Evolutionary conservation across 139 green algal species (phyloP).

Genomic region (Chlorella vulgaris): DNA sequence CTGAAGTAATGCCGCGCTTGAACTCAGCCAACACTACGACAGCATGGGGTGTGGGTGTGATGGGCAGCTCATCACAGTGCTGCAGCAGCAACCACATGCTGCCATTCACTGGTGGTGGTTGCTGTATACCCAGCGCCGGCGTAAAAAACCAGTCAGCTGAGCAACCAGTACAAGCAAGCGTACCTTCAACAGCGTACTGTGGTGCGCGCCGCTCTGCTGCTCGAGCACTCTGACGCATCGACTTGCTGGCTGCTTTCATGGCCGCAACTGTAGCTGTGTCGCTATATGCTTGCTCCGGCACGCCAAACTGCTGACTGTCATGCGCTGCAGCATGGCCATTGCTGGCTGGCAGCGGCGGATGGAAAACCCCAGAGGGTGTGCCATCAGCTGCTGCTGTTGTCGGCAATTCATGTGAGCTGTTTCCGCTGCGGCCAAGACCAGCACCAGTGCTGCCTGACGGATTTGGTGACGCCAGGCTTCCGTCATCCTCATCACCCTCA

Average conservation of each 20-base stretch:
- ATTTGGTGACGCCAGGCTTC: not conserved
- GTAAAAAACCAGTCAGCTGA: not conserved
- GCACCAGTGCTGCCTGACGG: not conserved
- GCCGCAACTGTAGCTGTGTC: not conserved
- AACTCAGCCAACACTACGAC: slow-evolving; percentile 29
- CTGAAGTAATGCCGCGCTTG: slow-evolving; percentile 35
- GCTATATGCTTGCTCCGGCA: not conserved
- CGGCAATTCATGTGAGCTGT: not conserved
- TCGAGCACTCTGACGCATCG: not conserved
- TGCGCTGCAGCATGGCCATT: too few species aligned
- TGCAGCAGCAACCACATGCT: not conserved
- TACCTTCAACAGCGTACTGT: slow-evolving; percentile 21
- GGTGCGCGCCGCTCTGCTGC: not conserved
- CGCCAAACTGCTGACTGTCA: not conserved
- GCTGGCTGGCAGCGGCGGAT: too few species aligned
- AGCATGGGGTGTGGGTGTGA: not conserved
- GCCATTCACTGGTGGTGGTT: too few species aligned
- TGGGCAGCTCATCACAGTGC: not conserved
- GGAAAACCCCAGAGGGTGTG: not conserved
- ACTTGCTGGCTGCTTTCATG: not conserved
- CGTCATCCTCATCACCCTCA: not conserved
- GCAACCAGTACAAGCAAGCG: not conserved
- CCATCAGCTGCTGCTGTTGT: not conserved
- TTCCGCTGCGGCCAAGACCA: too few species aligned
- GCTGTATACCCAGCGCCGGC: too few species aligned